Evolutionary conservation across 1,139 yeast species (phyloP), one percentile per base, ranked within the genome.

Genomic region (Blastobotrys buckinghamii): DNA sequence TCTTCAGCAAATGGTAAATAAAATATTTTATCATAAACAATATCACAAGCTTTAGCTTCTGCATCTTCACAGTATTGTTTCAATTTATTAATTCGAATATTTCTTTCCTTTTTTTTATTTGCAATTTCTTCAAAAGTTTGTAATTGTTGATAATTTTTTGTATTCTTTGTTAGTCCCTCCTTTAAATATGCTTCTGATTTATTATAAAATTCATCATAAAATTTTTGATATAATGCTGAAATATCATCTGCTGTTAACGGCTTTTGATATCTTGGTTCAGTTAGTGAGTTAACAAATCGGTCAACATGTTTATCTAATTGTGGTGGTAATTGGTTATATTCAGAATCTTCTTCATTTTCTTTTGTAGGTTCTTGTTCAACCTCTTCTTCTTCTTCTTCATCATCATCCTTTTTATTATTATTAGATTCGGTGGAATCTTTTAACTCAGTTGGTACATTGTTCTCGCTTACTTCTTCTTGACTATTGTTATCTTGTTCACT

Each of bases 181-280:
- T 48, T 55, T 46, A 55, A 58, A 54, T 50, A 67, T 9, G 55
- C 59, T 48, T 60, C 64, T 49, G 56, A 62, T 50, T 22, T 48
- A n/a, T 27, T 52, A 46, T 66, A 60, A 49, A 72, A 71, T 20
- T 64, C 63, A 20, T 50, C 50, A 56, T 79, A 81, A 55, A 81
- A 80, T 29, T 68, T 69, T 55, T 79, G 84, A 55, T 79, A 81
- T 33, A 80, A 59, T 22, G 69, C 66, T 0, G 82, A 69, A 34
- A 81, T 67, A 53, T 79, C 82, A 39, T 70, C 67, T 13, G 78
- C 73, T 2, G 75, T 72, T 48, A 80, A 62, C 0, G 85, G 84
- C 42, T 72, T 71, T 30, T 70, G 64, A 55, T 79, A 79, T 53
- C 74, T 73, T 2, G 85, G 85, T 53, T 76, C 78, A 55, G 75